A percentile compares a stretch with the other conserved stretches of the same genome.
These are phyloP conservation scores for Populus simonii DNA, from an alignment of 345 rosid species.

Conservation along the genomic window DNA sequence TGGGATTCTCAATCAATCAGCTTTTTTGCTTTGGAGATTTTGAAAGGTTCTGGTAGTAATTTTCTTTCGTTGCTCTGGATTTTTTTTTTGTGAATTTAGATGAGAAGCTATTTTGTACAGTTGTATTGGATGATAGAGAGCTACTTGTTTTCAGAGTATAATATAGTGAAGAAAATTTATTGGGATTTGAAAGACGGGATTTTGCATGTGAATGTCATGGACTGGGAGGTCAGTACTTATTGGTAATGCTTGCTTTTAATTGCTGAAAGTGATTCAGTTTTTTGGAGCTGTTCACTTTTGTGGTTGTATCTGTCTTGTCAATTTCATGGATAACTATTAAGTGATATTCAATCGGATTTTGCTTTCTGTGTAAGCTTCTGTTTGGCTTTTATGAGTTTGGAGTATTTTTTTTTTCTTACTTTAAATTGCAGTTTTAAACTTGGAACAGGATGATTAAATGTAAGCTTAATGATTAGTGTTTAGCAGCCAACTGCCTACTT, in stretches of 20 bases:
- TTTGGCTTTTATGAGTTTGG: neutral
- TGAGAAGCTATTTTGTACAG: neutral
- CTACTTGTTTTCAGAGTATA: neutral
- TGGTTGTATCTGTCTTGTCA: constrained; percentile 4
- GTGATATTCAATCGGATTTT: neutral
- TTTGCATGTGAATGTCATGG: neutral
- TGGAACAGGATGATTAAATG: neutral
- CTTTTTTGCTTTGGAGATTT: neutral
- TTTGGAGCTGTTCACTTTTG: neutral
- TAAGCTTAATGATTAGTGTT: neutral
- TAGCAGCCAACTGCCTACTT: neutral
- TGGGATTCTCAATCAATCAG: constrained; percentile 3
- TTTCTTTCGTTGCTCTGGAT: constrained; percentile 2
- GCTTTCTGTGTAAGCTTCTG: constrained; percentile 3
- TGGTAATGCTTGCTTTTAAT: constrained; percentile 6
- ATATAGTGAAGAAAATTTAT: neutral
- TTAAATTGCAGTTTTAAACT: neutral
- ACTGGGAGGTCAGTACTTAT: neutral
- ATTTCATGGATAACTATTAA: neutral
- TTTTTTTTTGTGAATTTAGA: neutral
- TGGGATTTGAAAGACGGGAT: neutral
- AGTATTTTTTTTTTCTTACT: neutral
- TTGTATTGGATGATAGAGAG: constrained; percentile 2
- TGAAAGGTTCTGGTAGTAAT: neutral
- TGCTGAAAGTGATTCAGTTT: neutral